Evolutionary conservation across 1,284 basidiomycete species (phyloP).

Genomic region (Sparassis latifolia): DNA sequence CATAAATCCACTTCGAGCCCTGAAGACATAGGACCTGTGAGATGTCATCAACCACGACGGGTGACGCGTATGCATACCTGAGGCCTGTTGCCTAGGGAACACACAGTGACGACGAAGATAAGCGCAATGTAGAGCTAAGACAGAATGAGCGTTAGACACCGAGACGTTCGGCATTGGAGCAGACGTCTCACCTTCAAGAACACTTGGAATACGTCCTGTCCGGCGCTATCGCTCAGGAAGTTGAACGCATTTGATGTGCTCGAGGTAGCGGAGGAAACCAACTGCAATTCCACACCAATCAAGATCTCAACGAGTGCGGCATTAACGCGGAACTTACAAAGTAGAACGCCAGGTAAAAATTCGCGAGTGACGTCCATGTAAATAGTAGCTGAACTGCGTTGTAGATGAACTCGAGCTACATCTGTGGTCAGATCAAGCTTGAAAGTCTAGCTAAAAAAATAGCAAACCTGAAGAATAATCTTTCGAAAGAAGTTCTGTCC

Average conservation of each 20-base stretch:
- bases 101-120: slow-evolving; percentile 70
- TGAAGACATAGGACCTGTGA: slow-evolving; percentile 15
- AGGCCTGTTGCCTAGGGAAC: slow-evolving; percentile 83
- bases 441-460: background rate
- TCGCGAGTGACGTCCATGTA: slow-evolving; percentile 79
- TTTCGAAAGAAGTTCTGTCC: slow-evolving; percentile 85
- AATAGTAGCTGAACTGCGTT: slow-evolving; percentile 75
- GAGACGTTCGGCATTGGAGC: background rate
- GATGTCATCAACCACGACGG: background rate
- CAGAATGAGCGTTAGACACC: slow-evolving; percentile 5
- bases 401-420: slow-evolving; percentile 75
- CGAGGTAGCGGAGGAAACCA: slow-evolving; percentile 72
- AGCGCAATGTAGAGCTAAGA: slow-evolving; percentile 65
- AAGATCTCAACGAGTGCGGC: background rate
- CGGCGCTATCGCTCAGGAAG: slow-evolving; percentile 66
- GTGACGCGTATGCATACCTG: slow-evolving; percentile 35
- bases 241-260: slow-evolving; percentile 68
- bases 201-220: slow-evolving; percentile 71
- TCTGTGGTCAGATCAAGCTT: background rate
- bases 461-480: slow-evolving; percentile 61
- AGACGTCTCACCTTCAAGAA: slow-evolving; percentile 59
- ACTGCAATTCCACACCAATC: slow-evolving; percentile 28
- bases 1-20: slow-evolving; percentile 83
- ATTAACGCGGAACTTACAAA: slow-evolving; percentile 45
- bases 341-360: slow-evolving; percentile 81